phyloP scores from a whole-genome alignment of 768 basidiomycete species.

The Amanita pallidorosea region DNA sequence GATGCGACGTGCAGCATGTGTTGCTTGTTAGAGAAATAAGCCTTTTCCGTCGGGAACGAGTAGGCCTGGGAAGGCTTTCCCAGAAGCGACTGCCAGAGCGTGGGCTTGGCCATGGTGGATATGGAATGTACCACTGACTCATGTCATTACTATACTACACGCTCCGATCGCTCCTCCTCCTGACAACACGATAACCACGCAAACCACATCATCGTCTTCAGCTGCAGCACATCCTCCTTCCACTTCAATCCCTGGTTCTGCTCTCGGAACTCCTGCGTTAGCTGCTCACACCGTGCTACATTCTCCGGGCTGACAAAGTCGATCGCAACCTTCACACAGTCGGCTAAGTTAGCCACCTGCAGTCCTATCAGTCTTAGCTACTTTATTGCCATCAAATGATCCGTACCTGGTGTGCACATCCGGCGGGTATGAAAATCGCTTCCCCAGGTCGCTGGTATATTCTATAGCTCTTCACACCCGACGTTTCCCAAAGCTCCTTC shows the following conservation, averaged over 20 bases:
- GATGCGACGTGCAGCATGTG: constrained; percentile 38
- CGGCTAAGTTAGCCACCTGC: constrained; percentile 86
- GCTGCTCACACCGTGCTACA: constrained; percentile 70
- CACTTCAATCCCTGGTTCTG: constrained; percentile 83
- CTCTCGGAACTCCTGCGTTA: constrained; percentile 83
- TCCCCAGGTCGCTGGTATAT: constrained; percentile 89
- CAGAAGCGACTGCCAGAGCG: constrained; percentile 39
- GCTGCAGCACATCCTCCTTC: constrained; percentile 91
- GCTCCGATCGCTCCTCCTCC: constrained; percentile 12
- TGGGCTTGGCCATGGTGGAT: constrained; percentile 21
- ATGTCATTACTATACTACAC: constrained; percentile 1
- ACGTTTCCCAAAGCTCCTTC: constrained; percentile 52
- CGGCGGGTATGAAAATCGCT: constrained; percentile 92
- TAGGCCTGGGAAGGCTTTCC: constrained; percentile 59
- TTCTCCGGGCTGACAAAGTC: constrained; percentile 96
- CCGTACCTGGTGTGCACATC: constrained; percentile 78
- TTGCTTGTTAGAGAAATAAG: constrained; percentile 41
- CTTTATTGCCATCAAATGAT: neutral
- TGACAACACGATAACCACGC: constrained; percentile 68
- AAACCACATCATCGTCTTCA: constrained; percentile 91
- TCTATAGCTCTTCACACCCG: constrained; percentile 68
- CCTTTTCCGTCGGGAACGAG: constrained; percentile 28
- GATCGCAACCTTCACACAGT: constrained; percentile 91
- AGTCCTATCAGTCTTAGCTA: neutral
- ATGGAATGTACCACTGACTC: neutral